Evolutionary conservation across 2,329 filamentous ascomycete species (phyloP).

Genomic region (Zasmidium angulare): DNA sequence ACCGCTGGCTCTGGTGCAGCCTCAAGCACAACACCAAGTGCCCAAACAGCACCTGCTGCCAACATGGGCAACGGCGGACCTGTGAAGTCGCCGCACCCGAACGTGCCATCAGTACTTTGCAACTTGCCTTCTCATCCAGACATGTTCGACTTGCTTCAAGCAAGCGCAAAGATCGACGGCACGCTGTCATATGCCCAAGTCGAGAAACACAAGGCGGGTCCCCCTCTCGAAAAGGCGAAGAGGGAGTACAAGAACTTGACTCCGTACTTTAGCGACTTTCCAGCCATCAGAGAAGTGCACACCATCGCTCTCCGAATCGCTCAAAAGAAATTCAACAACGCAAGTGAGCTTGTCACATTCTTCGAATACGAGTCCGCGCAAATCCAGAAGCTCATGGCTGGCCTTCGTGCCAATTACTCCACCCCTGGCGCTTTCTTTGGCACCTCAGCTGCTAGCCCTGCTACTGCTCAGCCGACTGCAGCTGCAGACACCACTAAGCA

Average conservation of each 20-base stretch:
- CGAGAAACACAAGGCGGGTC: neutral
- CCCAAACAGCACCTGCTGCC: neutral
- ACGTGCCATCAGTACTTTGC: neutral
- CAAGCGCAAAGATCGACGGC: neutral
- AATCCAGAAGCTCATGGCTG: neutral
- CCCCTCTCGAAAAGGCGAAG: neutral
- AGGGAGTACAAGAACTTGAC: neutral
- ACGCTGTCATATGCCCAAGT: neutral
- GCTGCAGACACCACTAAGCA: too few relatives aligned
- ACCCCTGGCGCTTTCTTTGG: neutral
- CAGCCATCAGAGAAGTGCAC: slow-evolving; percentile 6
- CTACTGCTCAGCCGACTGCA: too few relatives aligned
- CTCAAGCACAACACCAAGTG: too few relatives aligned
- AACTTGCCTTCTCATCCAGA: neutral
- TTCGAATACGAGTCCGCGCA: neutral
- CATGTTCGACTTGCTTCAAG: neutral
- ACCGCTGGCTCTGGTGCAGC: too few relatives aligned
- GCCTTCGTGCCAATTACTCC: neutral
- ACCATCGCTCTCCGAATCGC: too few relatives aligned
- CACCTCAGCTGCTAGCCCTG: neutral
- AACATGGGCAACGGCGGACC: neutral
- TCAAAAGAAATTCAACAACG: neutral
- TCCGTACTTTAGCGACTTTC: neutral
- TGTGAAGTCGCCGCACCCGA: too few relatives aligned
- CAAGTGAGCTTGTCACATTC: neutral